Conservation (phyloP, 768 basidiomycete genomes). For the Tulasnella sp. region DNA sequence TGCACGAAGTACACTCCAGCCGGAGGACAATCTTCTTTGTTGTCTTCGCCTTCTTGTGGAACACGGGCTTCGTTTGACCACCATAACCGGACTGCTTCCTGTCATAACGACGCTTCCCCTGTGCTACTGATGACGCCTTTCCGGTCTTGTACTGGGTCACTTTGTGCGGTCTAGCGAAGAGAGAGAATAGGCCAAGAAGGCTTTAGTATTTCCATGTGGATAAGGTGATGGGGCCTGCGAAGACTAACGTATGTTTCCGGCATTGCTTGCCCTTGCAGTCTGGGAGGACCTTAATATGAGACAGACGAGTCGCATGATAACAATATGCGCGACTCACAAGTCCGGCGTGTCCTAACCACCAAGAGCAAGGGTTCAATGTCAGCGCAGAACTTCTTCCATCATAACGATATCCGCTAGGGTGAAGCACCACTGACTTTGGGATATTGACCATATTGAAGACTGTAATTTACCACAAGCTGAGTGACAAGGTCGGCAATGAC, state of each 20-base stretch:
- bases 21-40: conserved; percentile 99
- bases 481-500: not conserved
- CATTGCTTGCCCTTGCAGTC: conserved; percentile 95
- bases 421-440: conserved; percentile 57
- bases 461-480: not conserved
- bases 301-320: not conserved
- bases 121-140: conserved; percentile 93
- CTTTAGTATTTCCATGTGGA: not conserved
- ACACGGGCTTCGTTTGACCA: conserved; percentile 99
- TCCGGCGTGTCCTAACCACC: conserved; percentile 77
- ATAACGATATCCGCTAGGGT: not conserved
- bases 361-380: not conserved
- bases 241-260: conserved; percentile 88
- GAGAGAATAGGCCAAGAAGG: conserved; percentile 5
- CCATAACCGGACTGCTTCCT: conserved; percentile 98
- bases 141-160: conserved; percentile 99
- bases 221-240: not conserved
- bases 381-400: not conserved
- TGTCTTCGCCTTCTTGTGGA: conserved; percentile 99
- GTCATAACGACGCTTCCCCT: conserved; percentile 99
- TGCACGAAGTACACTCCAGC: conserved; percentile 96
- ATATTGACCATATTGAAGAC: conserved; percentile 75
- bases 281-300: conserved; percentile 25
- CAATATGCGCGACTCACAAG: conserved; percentile 50
- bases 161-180: conserved; percentile 73